Evolutionary conservation across 1,284 basidiomycete species (phyloP).

Genomic region (Anthracocystis setariae): DNA sequence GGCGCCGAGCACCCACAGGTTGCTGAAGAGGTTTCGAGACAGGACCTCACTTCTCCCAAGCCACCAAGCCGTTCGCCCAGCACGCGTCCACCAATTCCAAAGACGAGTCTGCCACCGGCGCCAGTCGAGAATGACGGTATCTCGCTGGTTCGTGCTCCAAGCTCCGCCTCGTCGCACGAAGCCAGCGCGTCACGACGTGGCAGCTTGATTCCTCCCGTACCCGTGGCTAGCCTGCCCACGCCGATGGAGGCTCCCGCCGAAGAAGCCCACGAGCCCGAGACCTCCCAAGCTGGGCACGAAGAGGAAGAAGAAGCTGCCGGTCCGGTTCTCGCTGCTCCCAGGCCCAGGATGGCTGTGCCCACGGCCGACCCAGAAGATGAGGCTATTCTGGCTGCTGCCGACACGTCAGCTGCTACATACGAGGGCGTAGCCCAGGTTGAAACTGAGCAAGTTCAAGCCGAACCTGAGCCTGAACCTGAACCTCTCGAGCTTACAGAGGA

Average conservation of each 20-base stretch:
- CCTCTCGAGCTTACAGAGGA: constrained; percentile 52
- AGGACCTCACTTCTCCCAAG: constrained; percentile 21
- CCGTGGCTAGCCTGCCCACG: constrained; percentile 12
- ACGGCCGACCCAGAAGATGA: constrained; percentile 56
- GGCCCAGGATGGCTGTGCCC: constrained; percentile 46
- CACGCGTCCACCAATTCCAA: constrained; percentile 53
- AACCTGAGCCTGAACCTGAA: constrained; percentile 13
- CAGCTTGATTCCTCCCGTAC: constrained; percentile 35
- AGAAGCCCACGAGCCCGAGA: not conserved
- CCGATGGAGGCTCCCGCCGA: constrained; percentile 16
- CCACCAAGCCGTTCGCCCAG: constrained; percentile 52
- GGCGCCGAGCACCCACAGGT: not conserved
- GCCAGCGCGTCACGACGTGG: constrained; percentile 8
- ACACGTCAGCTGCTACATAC: constrained; percentile 9
- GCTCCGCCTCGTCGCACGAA: constrained; percentile 6
- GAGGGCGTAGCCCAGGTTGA: not conserved
- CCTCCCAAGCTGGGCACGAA: not conserved
- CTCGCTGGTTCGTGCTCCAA: constrained; percentile 17
- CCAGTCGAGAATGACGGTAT: constrained; percentile 19
- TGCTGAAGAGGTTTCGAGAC: constrained; percentile 6
- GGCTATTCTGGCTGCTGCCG: constrained; percentile 35
- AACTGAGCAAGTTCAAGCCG: constrained; percentile 11
- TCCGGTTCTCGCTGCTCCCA: constrained; percentile 52
- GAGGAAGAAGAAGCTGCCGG: constrained; percentile 9
- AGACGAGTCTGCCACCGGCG: constrained; percentile 36